phyloP scores from a whole-genome alignment of 306 rosid species.

The Citrullus amarus region DNA sequence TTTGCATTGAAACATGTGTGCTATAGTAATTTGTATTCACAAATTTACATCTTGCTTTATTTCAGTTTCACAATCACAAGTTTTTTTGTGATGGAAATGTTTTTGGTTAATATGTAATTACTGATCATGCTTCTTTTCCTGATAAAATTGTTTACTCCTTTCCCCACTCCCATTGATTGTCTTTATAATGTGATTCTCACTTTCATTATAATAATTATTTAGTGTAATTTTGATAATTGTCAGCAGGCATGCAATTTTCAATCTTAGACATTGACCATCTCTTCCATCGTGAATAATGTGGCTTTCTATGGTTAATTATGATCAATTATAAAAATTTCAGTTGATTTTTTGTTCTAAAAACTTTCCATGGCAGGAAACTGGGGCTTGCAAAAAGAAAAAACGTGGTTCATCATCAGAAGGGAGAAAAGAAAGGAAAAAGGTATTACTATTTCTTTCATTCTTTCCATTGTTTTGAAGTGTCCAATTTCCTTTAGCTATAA shows the following conservation, averaged over 20 bases:
- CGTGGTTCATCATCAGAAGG: conserved; percentile 43
- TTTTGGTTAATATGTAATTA: background rate
- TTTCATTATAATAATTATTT: background rate
- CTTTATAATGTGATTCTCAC: background rate
- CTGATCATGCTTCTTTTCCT: background rate
- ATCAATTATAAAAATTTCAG: background rate
- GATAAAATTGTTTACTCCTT: background rate
- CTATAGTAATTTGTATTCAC: background rate
- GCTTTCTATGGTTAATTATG: background rate
- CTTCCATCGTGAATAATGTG: background rate
- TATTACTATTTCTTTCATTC: conserved; percentile 15
- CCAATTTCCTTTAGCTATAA: background rate
- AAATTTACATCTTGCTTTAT: background rate
- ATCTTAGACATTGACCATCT: background rate
- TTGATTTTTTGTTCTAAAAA: conserved; percentile 16
- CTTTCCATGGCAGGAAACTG: conserved; percentile 17
- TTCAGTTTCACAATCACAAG: background rate
- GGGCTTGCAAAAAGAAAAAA: conserved; percentile 25
- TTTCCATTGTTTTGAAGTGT: background rate
- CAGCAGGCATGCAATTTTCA: background rate
- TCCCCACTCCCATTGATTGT: background rate
- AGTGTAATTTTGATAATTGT: background rate
- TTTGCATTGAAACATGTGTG: background rate
- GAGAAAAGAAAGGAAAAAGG: conserved; percentile 51
- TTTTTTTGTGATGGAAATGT: background rate